A percentile compares a stretch with the other conserved stretches of the same genome.
phyloP scores from a whole-genome alignment of 306 rosid genomes.

The Malus sieversii region DNA sequence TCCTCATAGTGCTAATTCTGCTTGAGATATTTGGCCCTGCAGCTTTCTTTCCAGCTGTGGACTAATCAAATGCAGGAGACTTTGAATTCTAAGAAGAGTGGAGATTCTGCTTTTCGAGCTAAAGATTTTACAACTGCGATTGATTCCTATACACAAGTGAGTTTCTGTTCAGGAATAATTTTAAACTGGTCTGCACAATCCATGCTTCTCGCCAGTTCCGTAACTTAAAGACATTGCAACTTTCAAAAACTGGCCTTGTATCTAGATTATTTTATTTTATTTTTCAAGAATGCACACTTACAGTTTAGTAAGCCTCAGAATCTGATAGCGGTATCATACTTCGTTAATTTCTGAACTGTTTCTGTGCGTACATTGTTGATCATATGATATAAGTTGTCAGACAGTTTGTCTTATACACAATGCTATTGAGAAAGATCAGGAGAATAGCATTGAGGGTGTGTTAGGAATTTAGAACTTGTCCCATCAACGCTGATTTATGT shows the following conservation, averaged over 20 bases:
- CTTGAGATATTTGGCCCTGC: conserved; percentile 26
- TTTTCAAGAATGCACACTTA: not conserved
- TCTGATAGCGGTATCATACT: not conserved
- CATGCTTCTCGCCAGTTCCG: not conserved
- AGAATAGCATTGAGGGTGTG: not conserved
- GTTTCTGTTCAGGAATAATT: conserved; percentile 12
- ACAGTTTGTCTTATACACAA: not conserved
- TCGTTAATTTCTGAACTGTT: not conserved
- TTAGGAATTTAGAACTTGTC: too few species aligned
- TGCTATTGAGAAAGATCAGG: not conserved
- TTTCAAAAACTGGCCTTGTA: not conserved
- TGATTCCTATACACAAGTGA: conserved; percentile 78
- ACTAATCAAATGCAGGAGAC: conserved; percentile 95
- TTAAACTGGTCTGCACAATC: not conserved
- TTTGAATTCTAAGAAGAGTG: conserved; percentile 78
- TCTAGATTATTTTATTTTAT: not conserved
- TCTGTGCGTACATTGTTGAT: not conserved
- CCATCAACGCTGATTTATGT: not conserved
- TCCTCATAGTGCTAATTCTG: not conserved
- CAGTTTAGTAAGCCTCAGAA: not conserved
- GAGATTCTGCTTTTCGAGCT: conserved; percentile 85
- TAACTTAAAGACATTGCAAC: not conserved
- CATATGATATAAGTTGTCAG: not conserved
- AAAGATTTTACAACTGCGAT: conserved; percentile 71
- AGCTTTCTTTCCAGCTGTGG: conserved; percentile 98